Evolutionary conservation across 2,329 filamentous ascomycete genomes (phyloP), one percentile per base, ranked within the genome.

Genomic region (Aspergillus aculeatus): DNA sequence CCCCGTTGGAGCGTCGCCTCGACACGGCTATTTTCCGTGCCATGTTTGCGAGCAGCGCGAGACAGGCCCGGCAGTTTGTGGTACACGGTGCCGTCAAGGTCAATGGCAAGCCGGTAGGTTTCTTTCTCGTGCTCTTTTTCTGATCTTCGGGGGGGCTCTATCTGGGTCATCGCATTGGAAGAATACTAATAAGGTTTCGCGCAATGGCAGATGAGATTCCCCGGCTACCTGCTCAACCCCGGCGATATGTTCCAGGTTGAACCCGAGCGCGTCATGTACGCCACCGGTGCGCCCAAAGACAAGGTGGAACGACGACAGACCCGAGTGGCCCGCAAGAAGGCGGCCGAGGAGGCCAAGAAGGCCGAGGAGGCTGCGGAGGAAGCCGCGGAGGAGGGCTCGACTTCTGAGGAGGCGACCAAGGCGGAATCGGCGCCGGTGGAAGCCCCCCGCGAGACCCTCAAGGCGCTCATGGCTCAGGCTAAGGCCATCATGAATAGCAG

Each of bases 191-290:
- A 9, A 29, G 29, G 21, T n/a, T 44, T 23, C 23, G 23, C 57
- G n/a, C 53, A 31, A 48, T 6, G 53, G 4, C 67, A 96, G 94
- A 96, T 98, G 90, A 83, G 85, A 64, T 91, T 95, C 72, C 93
- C 95, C 9, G 90, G 92, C 57, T 99, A 99, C 76, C 87, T 92
- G 65, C 85, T 99, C 44, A 99, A 99, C 76, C 96, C 95, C 2
- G 95, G 95, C 67, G 95, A 99, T 75, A 91, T 99, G 87, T 99
- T 99, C 83, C 92, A 96, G 75, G 94, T 99, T 69, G 90, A 97
- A 21, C 84, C 90, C 38, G 91, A 96, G 44, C 87, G 89, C 68
- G 95, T 99, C 58, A 83, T 99, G 77, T 93, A 85, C 70, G 94
- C 91, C 35, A 96, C 93, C 1, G 95, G 95, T 60, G 83, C 84